Base-by-base conservation (phyloP, 768 basidiomycete genomes). In the Heimioporus sp. region DNA sequence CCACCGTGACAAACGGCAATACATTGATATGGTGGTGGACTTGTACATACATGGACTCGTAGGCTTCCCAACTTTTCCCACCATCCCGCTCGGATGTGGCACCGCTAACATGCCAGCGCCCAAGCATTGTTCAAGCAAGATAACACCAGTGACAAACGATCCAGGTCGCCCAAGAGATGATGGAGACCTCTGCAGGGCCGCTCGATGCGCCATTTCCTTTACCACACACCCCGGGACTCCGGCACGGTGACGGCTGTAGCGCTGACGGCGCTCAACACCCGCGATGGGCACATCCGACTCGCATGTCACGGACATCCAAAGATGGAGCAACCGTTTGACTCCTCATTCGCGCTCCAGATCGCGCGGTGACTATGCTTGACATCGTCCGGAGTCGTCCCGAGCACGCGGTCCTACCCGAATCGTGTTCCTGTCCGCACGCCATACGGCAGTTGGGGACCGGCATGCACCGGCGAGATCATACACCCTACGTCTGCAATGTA, bases 381-480 rank as follows among this genome's bases (percentile, higher is more conserved):
- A 46, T 72, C 43, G 52, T 69, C 2, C 49, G 56, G 8, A 52
- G 48, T 3, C 47, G 43, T n/a, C 4, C 30, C 10, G 19, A 13
- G 9, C 38, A 36, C 13, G 21, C 15, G 4, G 43, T 24, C 2
- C 46, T 54, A 1, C 38, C 56, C 6, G 59, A 63, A 13, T 63
- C 13, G 70, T 65, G 1, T 72, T 73, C 28, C 53, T 72, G 3
- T 73, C 72, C n/a, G 72, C 70, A 0, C 73, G 70, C 32, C 63
- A 73, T 32, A 72, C 71, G 0, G 59, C 65, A 5, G 60, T 51
- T 2, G 61, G 60, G 2, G 59, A 61, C 24, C 49, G 43, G 3
- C 16, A 51, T 0, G 60, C 65, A 4, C 65, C 68, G 0, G 68
- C 48, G 72, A 73, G 49, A 53, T 62, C 11, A 55, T 72, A 4